These are phyloP conservation scores for Paramarasmius palmivorus DNA, from an alignment of 1,284 basidiomycete genomes.

Conservation along the genomic window DNA sequence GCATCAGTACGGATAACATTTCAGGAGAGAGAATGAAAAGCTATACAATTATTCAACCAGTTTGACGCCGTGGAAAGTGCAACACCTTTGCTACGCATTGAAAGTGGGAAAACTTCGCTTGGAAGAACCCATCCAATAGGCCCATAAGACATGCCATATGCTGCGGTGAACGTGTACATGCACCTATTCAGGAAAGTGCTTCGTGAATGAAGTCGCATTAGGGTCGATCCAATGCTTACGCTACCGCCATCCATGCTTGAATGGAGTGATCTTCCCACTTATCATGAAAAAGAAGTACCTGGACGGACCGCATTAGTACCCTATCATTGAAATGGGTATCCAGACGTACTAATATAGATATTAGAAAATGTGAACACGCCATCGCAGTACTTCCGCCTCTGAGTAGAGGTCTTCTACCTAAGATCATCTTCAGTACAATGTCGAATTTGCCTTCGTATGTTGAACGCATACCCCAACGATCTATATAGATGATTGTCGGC, in stretches of 20 bases:
- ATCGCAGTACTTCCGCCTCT: conserved; percentile 72
- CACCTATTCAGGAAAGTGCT: conserved; percentile 40
- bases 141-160: conserved; percentile 83
- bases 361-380: conserved; percentile 70
- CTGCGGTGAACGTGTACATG: conserved; percentile 78
- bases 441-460: neutral
- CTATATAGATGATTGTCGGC: conserved; percentile 72
- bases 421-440: neutral
- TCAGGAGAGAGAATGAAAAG: conserved; percentile 11
- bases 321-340: neutral
- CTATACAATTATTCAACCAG: conserved; percentile 83
- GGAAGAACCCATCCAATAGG: conserved; percentile 86
- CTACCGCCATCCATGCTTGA: conserved; percentile 69
- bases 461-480: conserved; percentile 59
- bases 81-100: conserved; percentile 83
- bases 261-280: conserved; percentile 56
- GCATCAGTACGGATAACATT: conserved; percentile 19
- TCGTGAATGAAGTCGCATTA: neutral
- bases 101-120: conserved; percentile 85
- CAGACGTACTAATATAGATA: conserved; percentile 62
- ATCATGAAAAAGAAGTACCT: conserved; percentile 49
- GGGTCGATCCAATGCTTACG: conserved; percentile 36
- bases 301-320: no score
- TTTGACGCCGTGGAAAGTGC: conserved; percentile 83
- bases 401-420: conserved; percentile 66